Conservation (phyloP, 192 early-diverging fungal species). For the Backusella psychrophila region DNA sequence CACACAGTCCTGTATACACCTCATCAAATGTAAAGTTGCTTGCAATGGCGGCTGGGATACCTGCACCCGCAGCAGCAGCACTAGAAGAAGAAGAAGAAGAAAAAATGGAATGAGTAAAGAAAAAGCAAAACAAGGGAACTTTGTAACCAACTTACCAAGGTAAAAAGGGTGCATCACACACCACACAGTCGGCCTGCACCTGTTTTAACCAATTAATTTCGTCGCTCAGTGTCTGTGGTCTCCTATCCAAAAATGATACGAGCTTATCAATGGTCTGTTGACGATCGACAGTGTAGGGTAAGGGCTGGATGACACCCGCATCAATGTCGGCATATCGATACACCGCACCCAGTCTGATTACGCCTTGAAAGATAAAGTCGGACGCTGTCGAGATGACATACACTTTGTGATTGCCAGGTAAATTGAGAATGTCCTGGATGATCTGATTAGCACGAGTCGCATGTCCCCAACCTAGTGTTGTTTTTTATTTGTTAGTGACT, state of each 20-base stretch:
- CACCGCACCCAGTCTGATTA: conserved; percentile 44
- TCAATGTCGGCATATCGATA: conserved; percentile 59
- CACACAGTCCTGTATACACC: conserved; percentile 50
- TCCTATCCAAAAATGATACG: conserved; percentile 40
- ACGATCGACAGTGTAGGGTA: conserved; percentile 60
- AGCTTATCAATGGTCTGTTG: conserved; percentile 52
- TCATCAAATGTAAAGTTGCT: conserved; percentile 67
- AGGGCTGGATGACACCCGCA: conserved; percentile 59
- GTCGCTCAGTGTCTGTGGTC: conserved; percentile 36
- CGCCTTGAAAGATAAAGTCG: conserved; percentile 55
- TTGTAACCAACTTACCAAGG: conserved; percentile 58
- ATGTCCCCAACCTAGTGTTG: conserved; percentile 57
- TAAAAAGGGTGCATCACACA: conserved; percentile 56
- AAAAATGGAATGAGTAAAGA: neutral
- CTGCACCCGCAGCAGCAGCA: conserved; percentile 47
- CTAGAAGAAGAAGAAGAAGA: conserved; percentile 29
- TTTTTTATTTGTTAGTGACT: too few relatives aligned
- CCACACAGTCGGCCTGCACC: conserved; percentile 52
- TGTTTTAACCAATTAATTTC: conserved; percentile 53
- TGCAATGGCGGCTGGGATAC: conserved; percentile 54
- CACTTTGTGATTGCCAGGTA: conserved; percentile 43
- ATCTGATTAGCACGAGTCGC: conserved; percentile 58
- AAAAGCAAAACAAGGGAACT: too few relatives aligned
- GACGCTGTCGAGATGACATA: conserved; percentile 57
- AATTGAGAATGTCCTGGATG: conserved; percentile 44